Percentiles rank a stretch among this genome's conserved stretches.
These are phyloP conservation scores for Aurifilum marmelostoma DNA, from an alignment of 2,329 filamentous ascomycete genomes.

Conservation along the genomic window DNA sequence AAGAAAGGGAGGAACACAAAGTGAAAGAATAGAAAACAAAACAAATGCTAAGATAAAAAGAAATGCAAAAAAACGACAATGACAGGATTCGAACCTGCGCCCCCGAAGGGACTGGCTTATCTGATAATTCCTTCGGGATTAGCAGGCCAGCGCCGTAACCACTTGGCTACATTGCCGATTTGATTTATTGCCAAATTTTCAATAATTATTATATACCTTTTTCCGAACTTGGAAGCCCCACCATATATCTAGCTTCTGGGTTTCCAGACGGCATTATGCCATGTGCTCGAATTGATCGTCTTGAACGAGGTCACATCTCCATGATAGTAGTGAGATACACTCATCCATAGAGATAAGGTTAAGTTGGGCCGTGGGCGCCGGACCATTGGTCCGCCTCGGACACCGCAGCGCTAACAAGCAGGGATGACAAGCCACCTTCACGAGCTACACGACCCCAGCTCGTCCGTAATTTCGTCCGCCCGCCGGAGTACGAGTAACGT, in stretches of 20 bases:
- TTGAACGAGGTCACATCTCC: no score
- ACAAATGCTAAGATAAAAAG: background rate
- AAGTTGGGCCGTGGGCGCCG: background rate
- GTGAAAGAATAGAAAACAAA: background rate
- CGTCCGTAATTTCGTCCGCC: background rate
- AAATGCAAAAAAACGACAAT: slow-evolving; percentile 4
- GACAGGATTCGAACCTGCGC: slow-evolving; percentile 12
- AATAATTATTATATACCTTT: background rate
- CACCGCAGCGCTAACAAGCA: background rate
- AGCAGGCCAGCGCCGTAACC: slow-evolving; percentile 7
- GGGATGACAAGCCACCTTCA: background rate
- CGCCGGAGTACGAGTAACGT: background rate
- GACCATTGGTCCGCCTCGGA: background rate
- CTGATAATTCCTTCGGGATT: background rate
- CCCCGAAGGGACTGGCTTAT: slow-evolving; percentile 13
- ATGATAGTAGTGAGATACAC: no score
- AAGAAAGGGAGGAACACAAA: no score
- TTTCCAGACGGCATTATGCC: no score
- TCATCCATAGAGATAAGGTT: background rate
- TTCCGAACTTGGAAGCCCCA: no score
- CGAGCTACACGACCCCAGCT: background rate
- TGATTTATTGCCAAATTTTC: background rate
- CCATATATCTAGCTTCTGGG: no score
- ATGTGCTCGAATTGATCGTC: no score
- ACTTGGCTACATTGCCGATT: slow-evolving; percentile 14